Percentiles rank a stretch among this genome's conserved stretches.
Conservation (phyloP, 1,139 yeast species). For the Zygosaccharomyces sapae region DNA sequence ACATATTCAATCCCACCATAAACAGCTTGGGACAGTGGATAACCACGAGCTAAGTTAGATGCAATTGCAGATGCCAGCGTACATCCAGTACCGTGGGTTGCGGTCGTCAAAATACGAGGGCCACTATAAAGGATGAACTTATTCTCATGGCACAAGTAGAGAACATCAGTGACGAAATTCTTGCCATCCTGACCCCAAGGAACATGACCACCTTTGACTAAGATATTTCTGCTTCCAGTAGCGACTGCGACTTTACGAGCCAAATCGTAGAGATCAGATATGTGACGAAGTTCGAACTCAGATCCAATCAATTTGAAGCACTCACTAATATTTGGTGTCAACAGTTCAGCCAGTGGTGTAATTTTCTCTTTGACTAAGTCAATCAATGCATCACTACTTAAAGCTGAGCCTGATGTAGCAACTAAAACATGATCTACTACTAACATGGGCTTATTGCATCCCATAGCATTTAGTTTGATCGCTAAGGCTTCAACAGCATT, state of each 20-base stretch:
- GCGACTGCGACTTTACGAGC: conserved; percentile 43
- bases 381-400: conserved; percentile 48
- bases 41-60: conserved; percentile 61
- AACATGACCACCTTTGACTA: conserved; percentile 80
- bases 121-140: conserved; percentile 48
- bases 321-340: conserved; percentile 77
- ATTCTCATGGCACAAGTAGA: conserved; percentile 47
- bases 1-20: conserved; percentile 59
- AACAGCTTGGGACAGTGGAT: conserved; percentile 46
- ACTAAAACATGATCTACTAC: conserved; percentile 84
- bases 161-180: conserved; percentile 51
- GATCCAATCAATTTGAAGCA: conserved; percentile 41
- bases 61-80: conserved; percentile 80
- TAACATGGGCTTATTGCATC: conserved; percentile 37
- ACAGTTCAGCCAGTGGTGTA: conserved; percentile 51
- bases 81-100: conserved; percentile 91
- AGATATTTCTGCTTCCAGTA: conserved; percentile 50
- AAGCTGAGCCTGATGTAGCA: conserved; percentile 66
- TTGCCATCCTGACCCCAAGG: conserved; percentile 44
- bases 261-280: conserved; percentile 42
- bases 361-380: conserved; percentile 43
- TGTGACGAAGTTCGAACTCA: conserved; percentile 23
- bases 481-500: conserved; percentile 52
- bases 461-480: conserved; percentile 38
- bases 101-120: conserved; percentile 44